Percentiles rank a stretch among this genome's conserved stretches.
Conservation (phyloP, 2,329 filamentous ascomycete genomes). For the Sphaerostilbella broomeana region DNA sequence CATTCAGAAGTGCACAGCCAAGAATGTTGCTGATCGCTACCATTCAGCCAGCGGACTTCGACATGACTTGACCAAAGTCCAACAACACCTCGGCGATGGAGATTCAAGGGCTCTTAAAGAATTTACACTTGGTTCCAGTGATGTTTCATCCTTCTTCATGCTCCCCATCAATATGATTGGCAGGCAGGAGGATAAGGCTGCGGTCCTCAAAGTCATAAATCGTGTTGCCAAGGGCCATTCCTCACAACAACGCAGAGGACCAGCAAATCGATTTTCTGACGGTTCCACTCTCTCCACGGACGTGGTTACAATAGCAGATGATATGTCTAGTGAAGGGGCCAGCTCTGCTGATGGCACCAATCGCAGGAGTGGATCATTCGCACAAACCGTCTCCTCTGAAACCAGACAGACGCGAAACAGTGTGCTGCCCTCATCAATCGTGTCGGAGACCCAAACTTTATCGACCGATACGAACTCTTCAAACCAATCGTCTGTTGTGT, state of each 20-base stretch:
- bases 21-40: slow-evolving; percentile 80
- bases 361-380: slow-evolving; percentile 44
- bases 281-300: slow-evolving; percentile 49
- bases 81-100: slow-evolving; percentile 67
- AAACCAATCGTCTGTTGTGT: slow-evolving; percentile 32
- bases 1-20: slow-evolving; percentile 88
- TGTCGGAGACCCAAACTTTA: slow-evolving; percentile 35
- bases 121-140: slow-evolving; percentile 73
- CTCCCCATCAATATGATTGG: slow-evolving; percentile 78
- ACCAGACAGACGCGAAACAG: slow-evolving; percentile 32
- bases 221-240: slow-evolving; percentile 63
- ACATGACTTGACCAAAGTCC: slow-evolving; percentile 68
- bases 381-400: slow-evolving; percentile 36
- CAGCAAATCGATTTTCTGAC: slow-evolving; percentile 44
- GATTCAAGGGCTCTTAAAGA: slow-evolving; percentile 63
- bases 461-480: slow-evolving; percentile 44
- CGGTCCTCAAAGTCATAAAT: slow-evolving; percentile 68
- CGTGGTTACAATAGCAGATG: slow-evolving; percentile 34
- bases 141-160: slow-evolving; percentile 88
- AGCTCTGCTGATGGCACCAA: slow-evolving; percentile 50
- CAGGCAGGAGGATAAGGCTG: slow-evolving; percentile 62
- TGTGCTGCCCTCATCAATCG: slow-evolving; percentile 35
- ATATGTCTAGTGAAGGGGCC: slow-evolving; percentile 53
- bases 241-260: slow-evolving; percentile 35
- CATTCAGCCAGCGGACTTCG: slow-evolving; percentile 83